Conservation (phyloP, 2,329 filamentous ascomycete species). For the Simplicillium sp. region DNA sequence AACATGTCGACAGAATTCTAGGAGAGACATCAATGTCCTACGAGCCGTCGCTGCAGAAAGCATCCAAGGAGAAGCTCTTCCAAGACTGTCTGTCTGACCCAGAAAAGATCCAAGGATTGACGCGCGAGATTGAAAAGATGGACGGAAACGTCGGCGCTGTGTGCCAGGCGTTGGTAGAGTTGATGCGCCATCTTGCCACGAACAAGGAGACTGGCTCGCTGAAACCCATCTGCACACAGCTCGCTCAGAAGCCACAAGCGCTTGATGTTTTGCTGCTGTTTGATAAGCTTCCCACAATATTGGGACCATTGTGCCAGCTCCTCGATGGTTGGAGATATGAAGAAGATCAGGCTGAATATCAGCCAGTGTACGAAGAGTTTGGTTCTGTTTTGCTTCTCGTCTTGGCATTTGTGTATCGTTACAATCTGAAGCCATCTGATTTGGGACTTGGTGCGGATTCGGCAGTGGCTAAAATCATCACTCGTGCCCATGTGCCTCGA, state of each 20-base stretch:
- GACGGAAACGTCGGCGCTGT: constrained; percentile 87
- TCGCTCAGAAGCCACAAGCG: constrained; percentile 63
- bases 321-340: constrained; percentile 75
- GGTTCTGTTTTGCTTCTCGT: constrained; percentile 66
- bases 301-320: constrained; percentile 65
- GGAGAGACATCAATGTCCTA: constrained; percentile 79
- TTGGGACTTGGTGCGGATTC: constrained; percentile 51
- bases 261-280: constrained; percentile 72
- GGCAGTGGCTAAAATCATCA: constrained; percentile 59
- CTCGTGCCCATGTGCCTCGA: constrained; percentile 46
- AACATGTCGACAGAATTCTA: constrained; percentile 68
- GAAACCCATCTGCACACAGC: constrained; percentile 60
- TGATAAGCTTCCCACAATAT: constrained; percentile 56
- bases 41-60: constrained; percentile 63
- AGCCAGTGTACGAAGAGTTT: constrained; percentile 81
- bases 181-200: constrained; percentile 58
- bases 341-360: constrained; percentile 75
- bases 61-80: constrained; percentile 69
- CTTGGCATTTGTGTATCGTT: constrained; percentile 66
- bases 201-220: constrained; percentile 74
- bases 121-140: constrained; percentile 78
- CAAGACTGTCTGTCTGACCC: constrained; percentile 68
- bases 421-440: constrained; percentile 54
- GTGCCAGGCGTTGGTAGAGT: constrained; percentile 66
- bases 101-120: constrained; percentile 64